These are phyloP conservation scores for Eruca vesicaria DNA, from an alignment of 441 rosid genomes.

Conservation along the genomic window DNA sequence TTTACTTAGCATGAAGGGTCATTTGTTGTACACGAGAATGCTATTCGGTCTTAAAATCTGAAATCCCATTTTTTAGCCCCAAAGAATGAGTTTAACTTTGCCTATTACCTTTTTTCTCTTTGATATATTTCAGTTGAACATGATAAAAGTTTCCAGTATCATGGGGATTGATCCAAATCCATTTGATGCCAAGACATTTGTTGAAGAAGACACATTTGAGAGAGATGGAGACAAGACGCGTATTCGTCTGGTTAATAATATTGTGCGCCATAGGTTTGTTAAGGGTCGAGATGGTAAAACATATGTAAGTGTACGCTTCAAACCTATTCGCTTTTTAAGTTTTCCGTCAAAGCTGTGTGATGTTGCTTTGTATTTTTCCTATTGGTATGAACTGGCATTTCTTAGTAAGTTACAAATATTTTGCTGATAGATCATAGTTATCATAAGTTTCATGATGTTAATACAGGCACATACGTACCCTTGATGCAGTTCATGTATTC, in stretches of 20 bases:
- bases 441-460: not conserved
- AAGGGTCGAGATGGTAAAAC: constrained; percentile 66
- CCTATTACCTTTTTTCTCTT: constrained; percentile 1
- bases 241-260: constrained; percentile 88
- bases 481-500: constrained; percentile 9
- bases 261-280: constrained; percentile 84
- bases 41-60: not conserved
- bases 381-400: constrained; percentile 5
- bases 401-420: constrained; percentile 10
- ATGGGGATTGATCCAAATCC: constrained; percentile 96
- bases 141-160: constrained; percentile 92
- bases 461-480: not conserved
- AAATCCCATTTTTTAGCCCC: constrained; percentile 2
- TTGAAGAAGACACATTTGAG: constrained; percentile 87
- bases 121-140: constrained; percentile 69
- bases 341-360: not conserved
- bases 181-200: constrained; percentile 89
- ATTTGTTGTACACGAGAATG: constrained; percentile 12
- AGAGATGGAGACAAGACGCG: constrained; percentile 78
- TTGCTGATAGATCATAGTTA: not conserved
- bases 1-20: constrained; percentile 13
- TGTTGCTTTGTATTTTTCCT: not conserved
- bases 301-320: constrained; percentile 57
- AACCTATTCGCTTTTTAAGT: not conserved
- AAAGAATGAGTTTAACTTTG: not conserved